Base-by-base conservation (phyloP, 2,329 filamentous ascomycete species). In the Ophiocordyceps camponoti-floridani region DNA sequence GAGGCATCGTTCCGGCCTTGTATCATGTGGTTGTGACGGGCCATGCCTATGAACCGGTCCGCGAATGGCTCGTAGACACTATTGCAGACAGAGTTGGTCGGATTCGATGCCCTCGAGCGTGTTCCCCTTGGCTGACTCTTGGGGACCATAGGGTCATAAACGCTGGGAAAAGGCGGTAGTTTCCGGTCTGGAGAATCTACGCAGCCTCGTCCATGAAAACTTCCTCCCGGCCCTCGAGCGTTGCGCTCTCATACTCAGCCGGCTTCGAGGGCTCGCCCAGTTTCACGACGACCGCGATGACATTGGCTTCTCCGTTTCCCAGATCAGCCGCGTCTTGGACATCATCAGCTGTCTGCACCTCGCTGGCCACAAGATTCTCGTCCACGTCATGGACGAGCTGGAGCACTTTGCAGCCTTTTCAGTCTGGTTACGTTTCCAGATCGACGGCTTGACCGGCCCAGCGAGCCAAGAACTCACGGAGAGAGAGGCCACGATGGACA, bases 111-210 rank as follows among this genome's bases (percentile, higher is more conserved):
- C 2, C 7, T 16, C 13, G 2, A 4, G 2, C 27, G 40, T 13
- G n/a, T 19, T 10, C 13, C 43, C 38, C 38, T 44, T 23, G 23
- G 44, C 49, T 46, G 37, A 26, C 46, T 18, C 53, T 42, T 55
- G 50, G 45, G 47, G 47, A 41, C 19, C 10, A 45, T 38, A 91
- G 82, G 87, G 87, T 0, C 84, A 94, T 54, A 95, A 94, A 62
- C 73, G 91, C 43, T 98, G 91, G 91, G 88, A 96, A 50, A 93
- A 89, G 55, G 81, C 84, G 6, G 82, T 93, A 2, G 72, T 75
- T 2, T 76, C 77, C 4, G 85, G 87, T 1, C 79, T 95, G 18
- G 79, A 84, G 47, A 81, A 77, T 45, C 70, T 96, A 10, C 76
- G 86, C 43, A 74, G 76, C 44, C 69, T 96, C 12, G 69, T 87